Evolutionary conservation across 495 filamentous ascomycete species (phyloP).

Genomic region (Lepidopterella palustris): DNA sequence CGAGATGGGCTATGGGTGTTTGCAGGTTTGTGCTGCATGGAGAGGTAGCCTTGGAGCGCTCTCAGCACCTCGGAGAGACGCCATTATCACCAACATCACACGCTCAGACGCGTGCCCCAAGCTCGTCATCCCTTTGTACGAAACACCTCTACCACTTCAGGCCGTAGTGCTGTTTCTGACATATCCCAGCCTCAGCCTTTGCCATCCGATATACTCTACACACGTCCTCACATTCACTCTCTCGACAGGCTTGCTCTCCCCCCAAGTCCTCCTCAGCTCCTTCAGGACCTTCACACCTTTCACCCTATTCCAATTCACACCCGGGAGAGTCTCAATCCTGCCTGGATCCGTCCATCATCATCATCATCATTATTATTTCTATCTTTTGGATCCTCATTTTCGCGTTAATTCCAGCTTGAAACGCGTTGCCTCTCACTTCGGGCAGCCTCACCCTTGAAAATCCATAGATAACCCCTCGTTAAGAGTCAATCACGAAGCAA

Average conservation of each 20-base stretch:
- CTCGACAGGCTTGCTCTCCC: constrained; percentile 22
- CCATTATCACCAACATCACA: not conserved
- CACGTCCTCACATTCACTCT: constrained; percentile 7
- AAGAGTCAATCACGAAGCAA: no score
- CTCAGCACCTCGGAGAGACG: not conserved
- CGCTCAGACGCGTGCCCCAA: not conserved
- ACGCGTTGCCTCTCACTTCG: not conserved
- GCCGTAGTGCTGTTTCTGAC: not conserved
- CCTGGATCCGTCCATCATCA: constrained; percentile 1
- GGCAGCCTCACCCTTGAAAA: not conserved
- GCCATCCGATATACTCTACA: constrained; percentile 11
- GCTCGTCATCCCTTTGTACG: not conserved
- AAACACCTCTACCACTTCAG: not conserved
- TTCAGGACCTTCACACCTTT: not conserved
- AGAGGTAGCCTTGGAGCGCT: not conserved
- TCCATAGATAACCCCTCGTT: not conserved
- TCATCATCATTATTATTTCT: no score
- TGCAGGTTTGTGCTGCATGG: not conserved
- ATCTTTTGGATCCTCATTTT: not conserved
- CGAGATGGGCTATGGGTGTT: not conserved
- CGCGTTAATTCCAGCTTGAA: not conserved
- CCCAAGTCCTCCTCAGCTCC: constrained; percentile 14
- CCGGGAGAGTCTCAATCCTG: not conserved
- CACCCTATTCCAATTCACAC: not conserved
- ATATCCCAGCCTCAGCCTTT: not conserved